Evolutionary conservation across 2,329 filamentous ascomycete genomes (phyloP), one percentile per base, ranked within the genome.

Genomic region (Bipolaris oryzae): DNA sequence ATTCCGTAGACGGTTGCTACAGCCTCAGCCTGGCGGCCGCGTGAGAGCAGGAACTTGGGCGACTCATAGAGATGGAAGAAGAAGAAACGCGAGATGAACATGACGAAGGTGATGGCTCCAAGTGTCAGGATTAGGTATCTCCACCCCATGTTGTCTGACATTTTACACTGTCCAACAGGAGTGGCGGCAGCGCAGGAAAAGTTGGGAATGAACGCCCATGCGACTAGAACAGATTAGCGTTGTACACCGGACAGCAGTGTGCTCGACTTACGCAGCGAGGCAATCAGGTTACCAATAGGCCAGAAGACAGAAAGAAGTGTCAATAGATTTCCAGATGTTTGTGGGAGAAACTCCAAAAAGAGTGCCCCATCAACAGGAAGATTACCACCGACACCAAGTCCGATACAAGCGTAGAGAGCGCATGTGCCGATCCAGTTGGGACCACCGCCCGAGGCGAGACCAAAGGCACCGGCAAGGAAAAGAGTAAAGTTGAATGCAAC

Each of bases 281-380:
- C 87, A 53, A 89, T 83, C 7, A 96, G 81, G 70, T 95, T 90
- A 5, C 91, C 92, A 16, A 96, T 78, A 0, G 91, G 90, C 91
- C 92, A 96, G 89, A 90, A 95, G 7, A 92, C 85, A 6, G 89
- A 92, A n/a, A 96, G 81, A 45, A 94, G 81, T 0, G 91, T 95
- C 28, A 95, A 79, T 13, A 95, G 82, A 31, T 87, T 86, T 60
- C 86, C 87, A n/a, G 86, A 89, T 0, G 87, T 85, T 55, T 89
- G 87, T 0, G 92, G 92, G 0, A 96, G 78, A 63, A 94, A 94
- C 70, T 96, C 92, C 35, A 96, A 82, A 73, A 96, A 95, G 2
- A 95, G 79, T 0, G 90, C 89, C 33, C 90, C 89, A 73, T 94
- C 90, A 0, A 93, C 89, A 1, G 89, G 89, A 18, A 93, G 78